These are phyloP conservation scores for Yarrowia galli DNA, from an alignment of 1,139 yeast species.

Conservation along the genomic window DNA sequence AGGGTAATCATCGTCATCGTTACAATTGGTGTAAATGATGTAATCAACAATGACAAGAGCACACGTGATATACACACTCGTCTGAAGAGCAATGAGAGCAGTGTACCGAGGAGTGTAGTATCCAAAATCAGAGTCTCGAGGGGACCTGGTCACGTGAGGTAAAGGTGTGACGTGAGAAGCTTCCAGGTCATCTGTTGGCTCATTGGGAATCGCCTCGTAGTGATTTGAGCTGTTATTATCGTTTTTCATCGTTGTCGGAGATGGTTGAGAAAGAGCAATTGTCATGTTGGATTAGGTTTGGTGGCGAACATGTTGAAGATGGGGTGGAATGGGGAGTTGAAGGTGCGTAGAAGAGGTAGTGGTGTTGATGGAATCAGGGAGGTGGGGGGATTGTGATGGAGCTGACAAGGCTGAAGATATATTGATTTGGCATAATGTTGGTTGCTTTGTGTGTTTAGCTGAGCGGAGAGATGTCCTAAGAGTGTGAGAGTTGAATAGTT, in stretches of 20 bases:
- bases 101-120: not conserved
- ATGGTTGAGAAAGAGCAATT: not conserved
- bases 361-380: too few species aligned
- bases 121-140: not conserved
- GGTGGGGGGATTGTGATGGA: too few species aligned
- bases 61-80: not conserved
- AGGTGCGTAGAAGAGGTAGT: too few species aligned
- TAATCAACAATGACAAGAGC: not conserved
- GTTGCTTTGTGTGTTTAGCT: too few species aligned
- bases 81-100: not conserved
- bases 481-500: too few species aligned
- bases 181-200: not conserved
- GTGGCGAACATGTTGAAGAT: not conserved
- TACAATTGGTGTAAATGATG: not conserved
- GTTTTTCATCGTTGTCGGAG: not conserved
- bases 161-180: not conserved
- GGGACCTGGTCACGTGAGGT: not conserved
- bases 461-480: too few species aligned
- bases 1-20: not conserved
- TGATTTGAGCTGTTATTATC: not conserved
- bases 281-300: not conserved
- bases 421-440: too few species aligned
- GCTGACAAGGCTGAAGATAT: too few species aligned
- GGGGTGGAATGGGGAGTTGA: too few species aligned
- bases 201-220: not conserved